Conservation (phyloP, 495 filamentous ascomycete species). For the Hypoxylon subgilvum region DNA sequence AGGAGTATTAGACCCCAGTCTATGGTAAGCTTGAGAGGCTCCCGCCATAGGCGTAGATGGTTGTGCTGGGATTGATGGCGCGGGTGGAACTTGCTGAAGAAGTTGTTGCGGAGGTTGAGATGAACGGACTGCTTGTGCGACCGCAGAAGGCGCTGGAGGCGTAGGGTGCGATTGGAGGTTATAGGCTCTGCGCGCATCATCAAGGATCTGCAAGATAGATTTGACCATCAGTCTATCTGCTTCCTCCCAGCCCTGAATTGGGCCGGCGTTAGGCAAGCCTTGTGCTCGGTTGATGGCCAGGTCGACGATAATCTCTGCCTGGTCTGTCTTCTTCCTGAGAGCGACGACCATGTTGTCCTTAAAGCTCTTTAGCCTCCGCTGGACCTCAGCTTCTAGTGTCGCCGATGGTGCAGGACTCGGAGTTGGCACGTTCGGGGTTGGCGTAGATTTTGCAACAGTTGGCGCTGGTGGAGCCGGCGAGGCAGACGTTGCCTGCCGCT, state of each 20-base stretch:
- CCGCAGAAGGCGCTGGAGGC: slow-evolving; percentile 11
- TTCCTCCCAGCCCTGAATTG: slow-evolving; percentile 42
- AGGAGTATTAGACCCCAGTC: slow-evolving; percentile 2
- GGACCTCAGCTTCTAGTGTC: slow-evolving; percentile 39
- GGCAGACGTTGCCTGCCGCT: slow-evolving; percentile 32
- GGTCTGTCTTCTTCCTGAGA: slow-evolving; percentile 41
- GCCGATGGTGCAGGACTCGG: slow-evolving; percentile 33
- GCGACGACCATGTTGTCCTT: slow-evolving; percentile 38
- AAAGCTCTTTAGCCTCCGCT: slow-evolving; percentile 38
- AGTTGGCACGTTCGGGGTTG: slow-evolving; percentile 29
- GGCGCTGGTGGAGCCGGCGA: slow-evolving; percentile 25
- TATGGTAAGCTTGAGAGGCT: slow-evolving; percentile 7
- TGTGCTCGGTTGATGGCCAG: slow-evolving; percentile 42
- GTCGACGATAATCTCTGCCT: slow-evolving; percentile 40
- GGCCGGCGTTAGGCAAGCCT: slow-evolving; percentile 34
- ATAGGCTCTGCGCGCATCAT: slow-evolving; percentile 38
- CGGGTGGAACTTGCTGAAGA: slow-evolving; percentile 28
- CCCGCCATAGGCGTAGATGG: slow-evolving; percentile 13
- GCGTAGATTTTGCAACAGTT: slow-evolving; percentile 19
- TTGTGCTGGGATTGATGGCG: slow-evolving; percentile 30
- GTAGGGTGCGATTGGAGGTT: slow-evolving; percentile 17
- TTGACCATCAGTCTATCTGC: slow-evolving; percentile 43
- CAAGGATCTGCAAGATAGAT: slow-evolving; percentile 41
- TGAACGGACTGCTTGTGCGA: neutral
- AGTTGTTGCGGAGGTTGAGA: slow-evolving; percentile 29